Percentiles rank a stretch among this genome's conserved stretches.
Conservation (phyloP, 2,329 filamentous ascomycete genomes). For the Orbilia javanica region DNA sequence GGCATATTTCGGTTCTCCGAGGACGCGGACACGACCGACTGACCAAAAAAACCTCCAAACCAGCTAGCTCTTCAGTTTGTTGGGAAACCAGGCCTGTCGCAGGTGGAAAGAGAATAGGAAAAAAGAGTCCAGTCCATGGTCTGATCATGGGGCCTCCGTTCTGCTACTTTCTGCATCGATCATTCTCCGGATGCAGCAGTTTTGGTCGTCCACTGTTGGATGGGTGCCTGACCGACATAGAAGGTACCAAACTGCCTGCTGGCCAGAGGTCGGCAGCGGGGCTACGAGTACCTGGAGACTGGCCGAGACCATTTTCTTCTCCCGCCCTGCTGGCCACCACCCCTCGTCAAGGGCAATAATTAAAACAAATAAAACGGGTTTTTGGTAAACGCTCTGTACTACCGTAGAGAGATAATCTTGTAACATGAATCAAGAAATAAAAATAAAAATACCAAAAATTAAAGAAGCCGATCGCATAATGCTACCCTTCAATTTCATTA, state of each 20-base stretch:
- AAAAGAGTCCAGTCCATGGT: constrained; percentile 32
- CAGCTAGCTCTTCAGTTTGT: not conserved
- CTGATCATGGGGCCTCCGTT: constrained; percentile 48
- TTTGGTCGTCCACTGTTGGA: not conserved
- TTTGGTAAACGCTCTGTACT: constrained; percentile 6
- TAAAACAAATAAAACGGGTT: constrained; percentile 10
- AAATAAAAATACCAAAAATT: not conserved
- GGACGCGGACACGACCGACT: not conserved
- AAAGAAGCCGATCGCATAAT: constrained; percentile 18
- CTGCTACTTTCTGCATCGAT: constrained; percentile 30
- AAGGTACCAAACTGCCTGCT: constrained; percentile 15
- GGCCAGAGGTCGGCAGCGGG: constrained; percentile 21
- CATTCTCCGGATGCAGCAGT: constrained; percentile 46
- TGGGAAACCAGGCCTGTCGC: constrained; percentile 15
- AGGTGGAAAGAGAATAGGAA: not conserved
- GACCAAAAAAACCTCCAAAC: not conserved
- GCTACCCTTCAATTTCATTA: constrained; percentile 14
- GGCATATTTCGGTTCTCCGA: constrained; percentile 40
- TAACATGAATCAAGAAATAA: not conserved
- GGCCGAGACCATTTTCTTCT: constrained; percentile 34
- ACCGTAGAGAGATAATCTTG: not conserved
- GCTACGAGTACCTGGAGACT: constrained; percentile 38
- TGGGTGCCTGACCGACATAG: constrained; percentile 41
- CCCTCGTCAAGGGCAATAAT: too few relatives aligned
- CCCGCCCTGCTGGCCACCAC: too few relatives aligned